These are phyloP conservation scores for Boletus austroedulis DNA, from an alignment of 1,284 basidiomycete genomes.

Conservation along the genomic window DNA sequence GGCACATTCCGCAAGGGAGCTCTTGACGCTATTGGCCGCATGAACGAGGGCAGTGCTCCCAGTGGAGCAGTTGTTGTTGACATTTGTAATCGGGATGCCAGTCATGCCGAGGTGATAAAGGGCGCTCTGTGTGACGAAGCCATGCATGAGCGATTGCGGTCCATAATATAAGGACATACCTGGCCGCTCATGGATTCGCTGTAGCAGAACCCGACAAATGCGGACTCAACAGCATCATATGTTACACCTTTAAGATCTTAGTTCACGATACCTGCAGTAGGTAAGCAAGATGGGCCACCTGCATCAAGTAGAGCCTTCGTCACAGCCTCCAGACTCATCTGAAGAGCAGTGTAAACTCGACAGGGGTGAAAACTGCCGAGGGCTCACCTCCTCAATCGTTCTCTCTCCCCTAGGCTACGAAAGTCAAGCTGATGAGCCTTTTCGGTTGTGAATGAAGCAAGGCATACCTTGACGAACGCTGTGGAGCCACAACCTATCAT, in stretches of 20 bases:
- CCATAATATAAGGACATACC: constrained; percentile 36
- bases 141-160: not conserved
- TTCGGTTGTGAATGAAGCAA: not conserved
- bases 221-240: constrained; percentile 75
- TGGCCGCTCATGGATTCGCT: constrained; percentile 82
- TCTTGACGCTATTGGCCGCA: constrained; percentile 65
- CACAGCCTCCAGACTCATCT: constrained; percentile 81
- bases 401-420: constrained; percentile 59
- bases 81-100: constrained; percentile 80
- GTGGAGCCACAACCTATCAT: not conserved
- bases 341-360: not conserved
- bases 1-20: constrained; percentile 69
- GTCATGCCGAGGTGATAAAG: constrained; percentile 84
- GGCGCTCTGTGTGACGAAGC: constrained; percentile 48
- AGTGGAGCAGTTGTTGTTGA: constrained; percentile 84
- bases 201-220: constrained; percentile 73
- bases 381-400: constrained; percentile 62
- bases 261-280: not conserved
- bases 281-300: constrained; percentile 40
- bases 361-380: not conserved
- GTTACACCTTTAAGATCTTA: constrained; percentile 54
- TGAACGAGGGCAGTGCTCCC: constrained; percentile 73
- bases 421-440: not conserved
- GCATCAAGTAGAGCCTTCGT: constrained; percentile 86
- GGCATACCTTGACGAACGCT: constrained; percentile 11